Conservation (phyloP, 192 early-diverging fungal genomes). For the Chytriomyces hyalinus region DNA sequence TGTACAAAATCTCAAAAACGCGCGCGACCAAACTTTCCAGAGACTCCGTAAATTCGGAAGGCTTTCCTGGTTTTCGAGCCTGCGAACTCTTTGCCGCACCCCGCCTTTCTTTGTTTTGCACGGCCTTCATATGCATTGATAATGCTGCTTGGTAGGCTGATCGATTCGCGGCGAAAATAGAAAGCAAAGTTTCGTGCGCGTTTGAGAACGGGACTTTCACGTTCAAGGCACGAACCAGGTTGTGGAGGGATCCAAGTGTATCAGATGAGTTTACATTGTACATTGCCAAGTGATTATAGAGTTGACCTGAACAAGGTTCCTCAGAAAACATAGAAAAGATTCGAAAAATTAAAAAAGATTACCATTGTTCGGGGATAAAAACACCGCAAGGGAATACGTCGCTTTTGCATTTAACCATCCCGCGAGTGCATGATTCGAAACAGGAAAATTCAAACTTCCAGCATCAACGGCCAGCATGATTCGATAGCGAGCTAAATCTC, state of each 20-base stretch:
- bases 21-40: conserved; percentile 27
- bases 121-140: neutral
- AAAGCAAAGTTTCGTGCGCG: conserved; percentile 40
- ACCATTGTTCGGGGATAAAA: conserved; percentile 43
- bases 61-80: neutral
- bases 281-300: conserved; percentile 50
- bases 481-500: conserved; percentile 47
- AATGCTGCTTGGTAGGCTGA: neutral
- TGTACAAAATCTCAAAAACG: conserved; percentile 43
- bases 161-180: conserved; percentile 29
- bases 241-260: conserved; percentile 26
- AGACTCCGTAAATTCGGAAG: neutral
- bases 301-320: conserved; percentile 33
- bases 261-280: conserved; percentile 23
- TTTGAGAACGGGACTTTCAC: conserved; percentile 40
- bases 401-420: conserved; percentile 34
- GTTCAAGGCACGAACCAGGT: conserved; percentile 43
- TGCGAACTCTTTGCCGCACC: too few relatives aligned
- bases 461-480: conserved; percentile 3
- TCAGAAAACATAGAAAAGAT: neutral
- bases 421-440: neutral
- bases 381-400: conserved; percentile 37
- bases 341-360: conserved; percentile 1
- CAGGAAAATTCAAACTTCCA: conserved; percentile 13
- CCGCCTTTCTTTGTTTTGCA: too few relatives aligned